Evolutionary conservation across 305 asterid genomes (phyloP).

Genomic region (Andrographis paniculata): DNA sequence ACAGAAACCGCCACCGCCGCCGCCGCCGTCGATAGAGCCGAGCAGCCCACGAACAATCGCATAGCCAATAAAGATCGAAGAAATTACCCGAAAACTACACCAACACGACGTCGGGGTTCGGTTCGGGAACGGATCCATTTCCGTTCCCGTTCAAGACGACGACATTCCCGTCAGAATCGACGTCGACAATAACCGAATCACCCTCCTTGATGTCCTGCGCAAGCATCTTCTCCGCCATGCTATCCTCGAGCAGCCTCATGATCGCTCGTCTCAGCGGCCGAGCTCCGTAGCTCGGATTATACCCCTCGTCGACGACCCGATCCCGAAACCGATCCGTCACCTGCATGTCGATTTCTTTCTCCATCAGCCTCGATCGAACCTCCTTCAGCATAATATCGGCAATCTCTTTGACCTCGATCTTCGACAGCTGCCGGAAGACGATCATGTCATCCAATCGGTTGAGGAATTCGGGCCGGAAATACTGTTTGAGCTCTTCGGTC

Average conservation of each 20-base stretch:
- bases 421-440: too few species aligned
- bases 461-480: slow-evolving; percentile 93
- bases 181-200: slow-evolving; percentile 82
- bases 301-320: slow-evolving; percentile 97
- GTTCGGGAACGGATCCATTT: slow-evolving; percentile 47
- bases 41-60: too few species aligned
- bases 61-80: too few species aligned
- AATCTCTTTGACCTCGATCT: slow-evolving; percentile 89
- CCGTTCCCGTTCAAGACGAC: slow-evolving; percentile 65
- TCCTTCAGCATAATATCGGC: slow-evolving; percentile 91
- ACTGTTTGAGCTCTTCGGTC: slow-evolving; percentile 79
- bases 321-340: slow-evolving; percentile 88
- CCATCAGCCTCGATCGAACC: slow-evolving; percentile 60
- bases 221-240: slow-evolving; percentile 97
- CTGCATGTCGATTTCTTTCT: slow-evolving; percentile 72
- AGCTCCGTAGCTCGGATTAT: slow-evolving; percentile 96
- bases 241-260: slow-evolving; percentile 89
- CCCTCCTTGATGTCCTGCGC: slow-evolving; percentile 87
- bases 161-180: slow-evolving; percentile 77
- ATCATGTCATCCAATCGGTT: slow-evolving; percentile 94
- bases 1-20: too few species aligned
- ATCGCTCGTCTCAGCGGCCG: slow-evolving; percentile 91
- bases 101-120: background rate
- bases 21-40: too few species aligned
- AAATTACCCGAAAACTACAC: too few species aligned